Evolutionary conservation across 208 protist species (phyloP).

Genomic region (Endotrypanum monterogeii): DNA sequence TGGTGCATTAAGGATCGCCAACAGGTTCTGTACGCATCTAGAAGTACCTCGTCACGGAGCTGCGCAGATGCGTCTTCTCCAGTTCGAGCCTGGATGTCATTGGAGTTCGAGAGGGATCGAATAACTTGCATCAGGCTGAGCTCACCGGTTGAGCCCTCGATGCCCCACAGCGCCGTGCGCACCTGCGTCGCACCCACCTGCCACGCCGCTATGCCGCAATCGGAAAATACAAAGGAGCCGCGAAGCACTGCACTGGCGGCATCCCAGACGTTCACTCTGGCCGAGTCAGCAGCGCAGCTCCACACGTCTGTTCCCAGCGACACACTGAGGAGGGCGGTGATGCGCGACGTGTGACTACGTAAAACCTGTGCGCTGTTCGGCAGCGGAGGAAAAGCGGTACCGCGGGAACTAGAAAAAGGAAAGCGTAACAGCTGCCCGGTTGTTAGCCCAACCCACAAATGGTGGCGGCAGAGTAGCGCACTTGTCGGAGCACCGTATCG

Average conservation of each 20-base stretch:
- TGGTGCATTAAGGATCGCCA: slow-evolving; percentile 1
- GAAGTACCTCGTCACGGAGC: not conserved
- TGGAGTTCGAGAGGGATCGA: slow-evolving; percentile 6
- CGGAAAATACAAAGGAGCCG: slow-evolving; percentile 60
- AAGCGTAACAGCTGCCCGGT: slow-evolving; percentile 41
- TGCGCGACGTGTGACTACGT: slow-evolving; percentile 24
- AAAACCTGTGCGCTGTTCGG: not conserved
- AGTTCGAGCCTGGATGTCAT: not conserved
- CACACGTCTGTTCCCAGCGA: slow-evolving; percentile 49
- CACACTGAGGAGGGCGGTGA: slow-evolving; percentile 41
- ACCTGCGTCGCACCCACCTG: slow-evolving; percentile 8
- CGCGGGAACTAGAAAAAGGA: slow-evolving; percentile 7
- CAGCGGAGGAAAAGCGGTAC: not conserved
- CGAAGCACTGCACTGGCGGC: slow-evolving; percentile 22
- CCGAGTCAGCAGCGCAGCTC: slow-evolving; percentile 44
- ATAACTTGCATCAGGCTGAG: slow-evolving; percentile 16
- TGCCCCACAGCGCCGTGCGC: slow-evolving; percentile 46
- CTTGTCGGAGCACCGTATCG: slow-evolving; percentile 31
- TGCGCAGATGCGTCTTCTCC: not conserved
- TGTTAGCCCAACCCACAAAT: slow-evolving; percentile 58
- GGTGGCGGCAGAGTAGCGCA: slow-evolving; percentile 23
- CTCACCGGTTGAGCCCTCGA: slow-evolving; percentile 28
- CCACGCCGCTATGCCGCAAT: slow-evolving; percentile 20
- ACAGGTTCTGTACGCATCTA: slow-evolving; percentile 5
- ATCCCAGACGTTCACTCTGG: slow-evolving; percentile 56